Evolutionary conservation across 768 basidiomycete genomes (phyloP), one percentile per base, ranked within the genome.

Genomic region (Inosperma sp.): DNA sequence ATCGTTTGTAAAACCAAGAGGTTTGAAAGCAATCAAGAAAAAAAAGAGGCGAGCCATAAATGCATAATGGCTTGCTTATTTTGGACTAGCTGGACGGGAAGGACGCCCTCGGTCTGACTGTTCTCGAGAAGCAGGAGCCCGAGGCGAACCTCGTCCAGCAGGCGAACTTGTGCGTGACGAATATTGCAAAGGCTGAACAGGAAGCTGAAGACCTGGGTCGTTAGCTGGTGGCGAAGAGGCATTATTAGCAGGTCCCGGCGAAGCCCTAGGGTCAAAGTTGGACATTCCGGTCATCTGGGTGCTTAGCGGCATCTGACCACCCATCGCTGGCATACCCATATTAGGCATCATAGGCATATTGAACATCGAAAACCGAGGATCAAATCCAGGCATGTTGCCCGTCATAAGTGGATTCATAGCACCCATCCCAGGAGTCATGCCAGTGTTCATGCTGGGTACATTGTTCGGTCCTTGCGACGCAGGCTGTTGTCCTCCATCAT

Each of bases 281-380:
- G 80, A 77, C 66, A 76, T 80, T 1, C 83, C 83, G 13, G 83
- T 84, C 76, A 79, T 81, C 60, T 83, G 81, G 77, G 72, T 72
- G 1, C 69, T 69, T 64, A 81, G 59, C 23, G 72, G 72, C 65
- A 71, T 62, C n/a, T 51, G 52, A 14, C 52, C 51, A 9, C 69
- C 66, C 70, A 71, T 70, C 22, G 59, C 61, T 16, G 65, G 60
- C 48, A 56, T 52, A 16, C 62, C 62, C 62, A 61, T 65, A 17
- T 59, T 75, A 2, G 67, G 75, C 81, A 86, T 83, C 79, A 83
- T 82, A 12, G 79, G 76, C 80, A 85, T 82, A 16, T 80, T 75
- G 80, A 83, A 86, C 84, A 87, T 87, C 54, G 86, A 87, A 84
- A 88, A 84, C 30, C 86, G 78, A 52, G 87, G 87, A 65, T 88